These are phyloP conservation scores for Naganishia vaughanmartiniae DNA, from an alignment of 768 basidiomycete species.

Conservation along the genomic window DNA sequence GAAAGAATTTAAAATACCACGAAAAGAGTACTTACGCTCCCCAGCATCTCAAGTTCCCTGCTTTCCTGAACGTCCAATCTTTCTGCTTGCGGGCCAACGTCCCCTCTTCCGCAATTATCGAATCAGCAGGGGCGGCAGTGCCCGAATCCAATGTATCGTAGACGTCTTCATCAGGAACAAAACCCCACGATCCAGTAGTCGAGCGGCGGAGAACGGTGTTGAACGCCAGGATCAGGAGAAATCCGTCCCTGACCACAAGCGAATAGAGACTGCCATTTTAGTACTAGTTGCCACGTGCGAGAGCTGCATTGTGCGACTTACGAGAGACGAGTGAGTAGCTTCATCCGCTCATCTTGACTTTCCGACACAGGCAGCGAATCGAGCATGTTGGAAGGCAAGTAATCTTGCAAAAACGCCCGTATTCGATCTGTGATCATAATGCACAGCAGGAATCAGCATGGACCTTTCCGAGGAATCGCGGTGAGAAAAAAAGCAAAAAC, in stretches of 20 bases:
- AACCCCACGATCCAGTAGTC: constrained; percentile 43
- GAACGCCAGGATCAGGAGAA: constrained; percentile 43
- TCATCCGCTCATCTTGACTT: constrained; percentile 10
- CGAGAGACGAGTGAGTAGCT: constrained; percentile 40
- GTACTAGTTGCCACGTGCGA: not conserved
- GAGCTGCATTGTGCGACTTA: constrained; percentile 32
- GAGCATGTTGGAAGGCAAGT: constrained; percentile 39
- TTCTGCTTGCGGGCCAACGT: constrained; percentile 29
- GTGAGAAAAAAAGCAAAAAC: not conserved
- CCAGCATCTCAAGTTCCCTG: constrained; percentile 46
- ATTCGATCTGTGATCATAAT: constrained; percentile 37
- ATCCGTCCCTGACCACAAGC: constrained; percentile 37
- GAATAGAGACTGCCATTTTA: constrained; percentile 12
- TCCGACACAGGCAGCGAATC: constrained; percentile 31
- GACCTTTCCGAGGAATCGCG: not conserved
- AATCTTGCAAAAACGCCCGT: constrained; percentile 38
- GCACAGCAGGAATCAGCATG: not conserved
- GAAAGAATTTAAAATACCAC: not conserved
- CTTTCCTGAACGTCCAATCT: constrained; percentile 49
- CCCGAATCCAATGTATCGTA: constrained; percentile 40
- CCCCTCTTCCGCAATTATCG: constrained; percentile 9
- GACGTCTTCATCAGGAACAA: constrained; percentile 45
- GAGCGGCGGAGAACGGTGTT: constrained; percentile 39
- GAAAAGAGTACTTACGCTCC: constrained; percentile 44
- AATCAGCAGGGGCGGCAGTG: constrained; percentile 1